Percentiles rank a stretch among this genome's conserved stretches.
These are phyloP conservation scores for Carallia pectinifolia DNA, from an alignment of 345 rosid genomes.

Conservation along the genomic window DNA sequence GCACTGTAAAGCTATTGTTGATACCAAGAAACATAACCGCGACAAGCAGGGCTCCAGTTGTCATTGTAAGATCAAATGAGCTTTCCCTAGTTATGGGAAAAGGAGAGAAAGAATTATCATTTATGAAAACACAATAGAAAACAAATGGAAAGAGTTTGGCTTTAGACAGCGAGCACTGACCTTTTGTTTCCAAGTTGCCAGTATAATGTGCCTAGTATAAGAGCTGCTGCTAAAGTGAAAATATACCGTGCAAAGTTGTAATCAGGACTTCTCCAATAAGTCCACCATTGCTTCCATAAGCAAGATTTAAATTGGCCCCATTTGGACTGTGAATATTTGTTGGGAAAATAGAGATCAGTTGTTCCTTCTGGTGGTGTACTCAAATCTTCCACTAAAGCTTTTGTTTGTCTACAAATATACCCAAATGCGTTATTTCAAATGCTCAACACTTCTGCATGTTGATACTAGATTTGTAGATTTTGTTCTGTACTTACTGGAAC, in stretches of 20 bases:
- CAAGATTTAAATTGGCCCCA: constrained; percentile 54
- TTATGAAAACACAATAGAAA: too few species aligned
- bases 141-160: too few species aligned
- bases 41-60: constrained; percentile 51
- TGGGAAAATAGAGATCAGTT: constrained; percentile 37
- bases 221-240: constrained; percentile 38
- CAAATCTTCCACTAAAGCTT: constrained; percentile 40
- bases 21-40: constrained; percentile 47
- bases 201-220: constrained; percentile 43
- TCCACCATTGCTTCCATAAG: constrained; percentile 58
- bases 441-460: too few species aligned
- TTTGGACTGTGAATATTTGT: constrained; percentile 38
- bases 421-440: background rate
- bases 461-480: background rate
- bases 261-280: constrained; percentile 57
- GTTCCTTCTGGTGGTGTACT: constrained; percentile 45
- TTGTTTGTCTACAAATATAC: constrained; percentile 34
- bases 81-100: constrained; percentile 22
- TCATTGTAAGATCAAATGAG: constrained; percentile 38
- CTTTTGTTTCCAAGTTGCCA: constrained; percentile 45
- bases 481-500: constrained; percentile 35
- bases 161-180: constrained; percentile 12
- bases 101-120: too few species aligned
- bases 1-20: constrained; percentile 46
- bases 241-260: constrained; percentile 42